Percentiles rank a stretch among this genome's conserved stretches.
These are phyloP conservation scores for Juglanconis juglandina DNA, from an alignment of 2,329 filamentous ascomycete genomes.

Conservation along the genomic window DNA sequence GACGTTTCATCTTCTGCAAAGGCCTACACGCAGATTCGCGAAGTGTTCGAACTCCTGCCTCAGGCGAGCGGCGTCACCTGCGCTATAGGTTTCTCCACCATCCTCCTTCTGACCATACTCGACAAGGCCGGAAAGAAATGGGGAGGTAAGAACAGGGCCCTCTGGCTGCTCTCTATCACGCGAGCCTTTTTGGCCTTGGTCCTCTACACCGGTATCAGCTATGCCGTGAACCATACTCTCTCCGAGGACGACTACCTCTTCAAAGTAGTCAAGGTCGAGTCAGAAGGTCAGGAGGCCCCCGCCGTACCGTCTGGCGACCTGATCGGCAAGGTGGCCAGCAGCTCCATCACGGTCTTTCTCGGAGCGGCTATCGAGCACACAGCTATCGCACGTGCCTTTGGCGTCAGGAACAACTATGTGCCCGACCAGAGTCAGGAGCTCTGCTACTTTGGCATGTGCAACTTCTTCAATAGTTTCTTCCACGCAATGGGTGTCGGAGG, in stretches of 20 bases:
- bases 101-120: conserved; percentile 53
- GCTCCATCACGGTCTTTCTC: conserved; percentile 59
- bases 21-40: conserved; percentile 55
- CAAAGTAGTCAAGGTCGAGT: conserved; percentile 54
- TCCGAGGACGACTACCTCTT: conserved; percentile 45
- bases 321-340: conserved; percentile 49
- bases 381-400: conserved; percentile 62
- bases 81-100: conserved; percentile 55
- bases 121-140: conserved; percentile 57
- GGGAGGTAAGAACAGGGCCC: conserved; percentile 53
- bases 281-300: conserved; percentile 51
- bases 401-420: conserved; percentile 57
- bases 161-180: conserved; percentile 58
- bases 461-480: conserved; percentile 64
- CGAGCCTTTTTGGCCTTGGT: conserved; percentile 59
- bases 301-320: conserved; percentile 44
- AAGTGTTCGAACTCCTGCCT: conserved; percentile 54
- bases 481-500: conserved; percentile 61
- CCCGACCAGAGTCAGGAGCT: conserved; percentile 65
- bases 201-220: conserved; percentile 62
- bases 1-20: conserved; percentile 46
- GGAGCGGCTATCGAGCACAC: conserved; percentile 61
- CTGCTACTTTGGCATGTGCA: conserved; percentile 59
- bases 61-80: conserved; percentile 56
- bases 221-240: conserved; percentile 55